Evolutionary conservation across 495 filamentous ascomycete species (phyloP).

Genomic region (Penicillium chermesinum): DNA sequence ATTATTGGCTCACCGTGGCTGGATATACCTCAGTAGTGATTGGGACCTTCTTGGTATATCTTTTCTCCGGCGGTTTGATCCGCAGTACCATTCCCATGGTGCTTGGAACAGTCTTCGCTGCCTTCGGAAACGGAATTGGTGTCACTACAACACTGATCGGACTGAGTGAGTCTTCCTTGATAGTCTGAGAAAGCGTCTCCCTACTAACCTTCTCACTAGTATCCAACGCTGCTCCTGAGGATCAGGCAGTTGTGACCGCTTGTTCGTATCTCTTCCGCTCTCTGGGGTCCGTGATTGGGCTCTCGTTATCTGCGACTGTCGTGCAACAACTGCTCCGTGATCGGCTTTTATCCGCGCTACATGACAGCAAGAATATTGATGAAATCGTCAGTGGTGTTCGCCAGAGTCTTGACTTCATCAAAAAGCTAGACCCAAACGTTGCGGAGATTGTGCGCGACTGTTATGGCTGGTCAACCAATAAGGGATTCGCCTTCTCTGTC

Average conservation of each 20-base stretch:
- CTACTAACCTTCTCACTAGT: slow-evolving; percentile 39
- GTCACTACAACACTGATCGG: slow-evolving; percentile 67
- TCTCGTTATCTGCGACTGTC: slow-evolving; percentile 65
- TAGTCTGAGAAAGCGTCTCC: not conserved
- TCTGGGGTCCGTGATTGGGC: slow-evolving; percentile 69
- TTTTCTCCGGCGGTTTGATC: slow-evolving; percentile 52
- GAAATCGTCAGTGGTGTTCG: slow-evolving; percentile 69
- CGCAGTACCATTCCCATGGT: slow-evolving; percentile 46
- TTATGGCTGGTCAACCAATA: slow-evolving; percentile 54
- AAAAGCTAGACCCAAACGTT: slow-evolving; percentile 56
- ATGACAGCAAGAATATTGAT: slow-evolving; percentile 55
- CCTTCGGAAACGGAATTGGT: slow-evolving; percentile 61
- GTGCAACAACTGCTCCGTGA: slow-evolving; percentile 65
- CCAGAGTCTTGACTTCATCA: slow-evolving; percentile 68
- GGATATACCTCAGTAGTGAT: slow-evolving; percentile 49
- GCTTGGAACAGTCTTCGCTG: slow-evolving; percentile 49
- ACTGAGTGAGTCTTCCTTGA: slow-evolving; percentile 40
- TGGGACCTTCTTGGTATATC: slow-evolving; percentile 50
- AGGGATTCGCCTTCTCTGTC: slow-evolving; percentile 43
- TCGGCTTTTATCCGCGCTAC: slow-evolving; percentile 49
- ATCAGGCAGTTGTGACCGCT: slow-evolving; percentile 76
- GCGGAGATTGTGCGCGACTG: slow-evolving; percentile 60
- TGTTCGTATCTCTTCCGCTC: slow-evolving; percentile 85
- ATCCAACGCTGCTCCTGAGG: slow-evolving; percentile 60
- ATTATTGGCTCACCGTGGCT: slow-evolving; percentile 66